Conservation (phyloP, 371 early-diverging fungal species). For the Mortierella sp. region DNA sequence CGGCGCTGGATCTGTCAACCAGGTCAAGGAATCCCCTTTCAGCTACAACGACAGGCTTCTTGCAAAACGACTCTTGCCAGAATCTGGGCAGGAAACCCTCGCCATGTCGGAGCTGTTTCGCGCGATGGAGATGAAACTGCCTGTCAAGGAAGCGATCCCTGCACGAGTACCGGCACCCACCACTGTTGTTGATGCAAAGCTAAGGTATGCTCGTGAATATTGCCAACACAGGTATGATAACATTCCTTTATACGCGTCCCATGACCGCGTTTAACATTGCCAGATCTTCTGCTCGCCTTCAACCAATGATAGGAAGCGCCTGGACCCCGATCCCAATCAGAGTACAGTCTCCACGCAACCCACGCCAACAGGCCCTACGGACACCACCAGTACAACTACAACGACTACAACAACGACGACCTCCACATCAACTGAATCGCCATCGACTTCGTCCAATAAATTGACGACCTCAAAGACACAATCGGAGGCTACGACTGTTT, state of each 20-base stretch:
- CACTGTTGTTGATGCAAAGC: background rate
- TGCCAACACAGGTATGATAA: background rate
- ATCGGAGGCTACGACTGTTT: background rate
- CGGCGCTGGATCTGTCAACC: slow-evolving; percentile 55
- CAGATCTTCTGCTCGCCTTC: background rate
- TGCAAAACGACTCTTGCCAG: slow-evolving; percentile 11
- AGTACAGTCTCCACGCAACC: background rate
- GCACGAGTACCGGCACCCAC: background rate
- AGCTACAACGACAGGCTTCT: background rate
- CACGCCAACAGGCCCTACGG: background rate
- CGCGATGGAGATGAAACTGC: background rate
- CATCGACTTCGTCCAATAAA: background rate
- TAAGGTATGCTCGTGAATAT: background rate
- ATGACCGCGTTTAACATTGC: background rate
- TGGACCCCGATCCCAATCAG: background rate
- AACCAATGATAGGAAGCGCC: background rate
- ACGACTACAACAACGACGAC: background rate
- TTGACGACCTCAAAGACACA: background rate
- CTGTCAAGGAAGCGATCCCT: background rate
- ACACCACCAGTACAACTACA: background rate
- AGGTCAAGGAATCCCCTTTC: slow-evolving; percentile 13
- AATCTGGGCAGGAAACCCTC: background rate
- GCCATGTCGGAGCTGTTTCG: background rate
- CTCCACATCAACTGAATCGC: background rate
- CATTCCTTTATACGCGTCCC: background rate